A percentile compares a stretch with the other conserved stretches of the same genome.
Evolutionary conservation across 2,329 filamentous ascomycete species (phyloP).

Genomic region (Paecilomyces formosus): DNA sequence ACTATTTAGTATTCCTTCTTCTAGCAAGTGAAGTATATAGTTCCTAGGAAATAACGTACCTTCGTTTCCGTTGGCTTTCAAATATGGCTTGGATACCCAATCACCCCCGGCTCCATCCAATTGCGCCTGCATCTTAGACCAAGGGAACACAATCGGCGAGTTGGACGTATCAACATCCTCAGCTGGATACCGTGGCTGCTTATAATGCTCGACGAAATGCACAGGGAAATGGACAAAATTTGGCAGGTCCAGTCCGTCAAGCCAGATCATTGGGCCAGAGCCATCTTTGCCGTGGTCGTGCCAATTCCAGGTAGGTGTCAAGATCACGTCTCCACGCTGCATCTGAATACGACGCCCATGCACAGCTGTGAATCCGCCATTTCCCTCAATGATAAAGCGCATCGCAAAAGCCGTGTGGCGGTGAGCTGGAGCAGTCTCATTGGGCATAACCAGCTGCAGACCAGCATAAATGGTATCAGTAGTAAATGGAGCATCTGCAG

Average conservation of each 20-base stretch:
- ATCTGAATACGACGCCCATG: slow-evolving; percentile 46
- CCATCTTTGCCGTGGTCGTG: slow-evolving; percentile 53
- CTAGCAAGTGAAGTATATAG: slow-evolving; percentile 3
- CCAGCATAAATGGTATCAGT: slow-evolving; percentile 50
- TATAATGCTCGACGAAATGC: slow-evolving; percentile 46
- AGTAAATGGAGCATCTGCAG: slow-evolving; percentile 41
- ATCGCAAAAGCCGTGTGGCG: slow-evolving; percentile 47
- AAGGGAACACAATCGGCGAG: slow-evolving; percentile 43
- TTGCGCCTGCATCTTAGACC: slow-evolving; percentile 37
- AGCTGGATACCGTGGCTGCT: slow-evolving; percentile 41
- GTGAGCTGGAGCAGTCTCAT: slow-evolving; percentile 47
- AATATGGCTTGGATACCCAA: slow-evolving; percentile 25
- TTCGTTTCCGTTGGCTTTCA: slow-evolving; percentile 26
- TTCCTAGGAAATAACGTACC: slow-evolving; percentile 12
- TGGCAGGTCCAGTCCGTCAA: slow-evolving; percentile 48
- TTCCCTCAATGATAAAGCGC: slow-evolving; percentile 44
- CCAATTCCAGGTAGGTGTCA: slow-evolving; percentile 51
- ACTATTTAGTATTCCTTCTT: not conserved
- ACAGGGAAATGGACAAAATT: slow-evolving; percentile 41
- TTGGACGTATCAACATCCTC: slow-evolving; percentile 33
- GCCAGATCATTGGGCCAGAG: slow-evolving; percentile 45
- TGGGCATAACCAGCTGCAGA: slow-evolving; percentile 47
- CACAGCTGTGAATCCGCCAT: slow-evolving; percentile 49
- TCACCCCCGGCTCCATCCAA: slow-evolving; percentile 28
- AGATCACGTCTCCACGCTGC: slow-evolving; percentile 44